These are phyloP conservation scores for Stephanodiscus minutulus DNA, from an alignment of 108 stramenopile genomes.

Conservation along the genomic window DNA sequence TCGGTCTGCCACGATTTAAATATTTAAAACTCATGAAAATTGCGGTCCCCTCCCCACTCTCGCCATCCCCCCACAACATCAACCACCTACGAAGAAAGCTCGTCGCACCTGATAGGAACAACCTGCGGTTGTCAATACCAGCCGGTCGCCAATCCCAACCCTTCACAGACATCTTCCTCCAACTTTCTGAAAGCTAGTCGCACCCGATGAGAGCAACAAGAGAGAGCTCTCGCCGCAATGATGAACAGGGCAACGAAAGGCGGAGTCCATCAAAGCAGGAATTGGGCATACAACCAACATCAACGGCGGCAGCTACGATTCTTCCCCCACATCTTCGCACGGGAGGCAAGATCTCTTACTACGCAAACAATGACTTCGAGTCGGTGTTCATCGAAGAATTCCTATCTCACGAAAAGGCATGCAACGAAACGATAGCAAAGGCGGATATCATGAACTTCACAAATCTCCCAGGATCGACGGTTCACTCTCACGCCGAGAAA, in stretches of 20 bases:
- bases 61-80: too few relatives aligned
- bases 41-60: too few relatives aligned
- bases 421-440: constrained; percentile 29
- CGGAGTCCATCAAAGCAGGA: background rate
- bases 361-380: constrained; percentile 29
- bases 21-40: too few relatives aligned
- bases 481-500: constrained; percentile 43
- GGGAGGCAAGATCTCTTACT: constrained; percentile 7
- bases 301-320: background rate
- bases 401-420: constrained; percentile 21
- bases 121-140: too few relatives aligned
- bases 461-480: constrained; percentile 32
- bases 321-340: background rate
- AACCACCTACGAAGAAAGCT: too few relatives aligned
- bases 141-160: too few relatives aligned
- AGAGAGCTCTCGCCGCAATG: background rate
- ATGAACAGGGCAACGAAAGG: background rate
- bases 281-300: too few relatives aligned
- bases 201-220: background rate
- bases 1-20: too few relatives aligned
- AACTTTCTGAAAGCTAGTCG: background rate
- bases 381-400: constrained; percentile 29
- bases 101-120: too few relatives aligned
- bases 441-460: constrained; percentile 32
- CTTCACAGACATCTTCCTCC: too few relatives aligned